Base-by-base conservation (phyloP, 2,329 filamentous ascomycete genomes). In the Aaosphaeria arxii region DNA sequence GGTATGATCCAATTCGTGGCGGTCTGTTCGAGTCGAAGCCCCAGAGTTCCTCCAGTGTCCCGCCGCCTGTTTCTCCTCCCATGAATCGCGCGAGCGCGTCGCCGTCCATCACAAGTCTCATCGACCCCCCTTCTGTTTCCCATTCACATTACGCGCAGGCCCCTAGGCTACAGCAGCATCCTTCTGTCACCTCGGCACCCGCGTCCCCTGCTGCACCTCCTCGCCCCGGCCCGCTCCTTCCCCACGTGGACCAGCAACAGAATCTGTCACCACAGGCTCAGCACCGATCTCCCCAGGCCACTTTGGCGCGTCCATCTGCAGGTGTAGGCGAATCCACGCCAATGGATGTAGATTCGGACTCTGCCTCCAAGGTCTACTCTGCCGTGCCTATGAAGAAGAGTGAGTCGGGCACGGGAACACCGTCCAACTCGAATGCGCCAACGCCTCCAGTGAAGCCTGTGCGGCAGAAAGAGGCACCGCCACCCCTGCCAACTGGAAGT, bases 61-160 rank as follows among this genome's bases (percentile, higher is more conserved):
- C 71, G 6, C 69, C 76, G 17, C 66, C 73, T n/a, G 71, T 74
- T 47, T 72, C 71, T n/a, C 73, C 75, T 6, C 80, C 70, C 64
- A 62, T 80, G 46, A 86, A 87, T 70, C 83, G 87, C 46, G 87
- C 89, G n/a, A 92, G 88, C 65, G 88, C 88, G 36, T 96, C 92
- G 4, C 91, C 92, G 1, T 92, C 92, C 3, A 96, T 96, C 57
- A 87, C 90, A 5, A 95, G 89, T 71, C 80, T 96, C 48, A 89
- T 96, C 44, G 90, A 96, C 57, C 87, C 86, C 32, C 80, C 81
- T 2, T 69, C 60, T 46, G 63, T 69, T 58, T 63, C 57, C 62
- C 69, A 69, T 52, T 58, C 67, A 31, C 64, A 66, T 62, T 64
- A 67, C 45, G 50, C 62, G 0, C 67, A 65, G 42, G 51, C 64